Evolutionary conservation across 2,329 filamentous ascomycete species (phyloP), one percentile per base, ranked within the genome.

Genomic region (Talaromyces sp.): DNA sequence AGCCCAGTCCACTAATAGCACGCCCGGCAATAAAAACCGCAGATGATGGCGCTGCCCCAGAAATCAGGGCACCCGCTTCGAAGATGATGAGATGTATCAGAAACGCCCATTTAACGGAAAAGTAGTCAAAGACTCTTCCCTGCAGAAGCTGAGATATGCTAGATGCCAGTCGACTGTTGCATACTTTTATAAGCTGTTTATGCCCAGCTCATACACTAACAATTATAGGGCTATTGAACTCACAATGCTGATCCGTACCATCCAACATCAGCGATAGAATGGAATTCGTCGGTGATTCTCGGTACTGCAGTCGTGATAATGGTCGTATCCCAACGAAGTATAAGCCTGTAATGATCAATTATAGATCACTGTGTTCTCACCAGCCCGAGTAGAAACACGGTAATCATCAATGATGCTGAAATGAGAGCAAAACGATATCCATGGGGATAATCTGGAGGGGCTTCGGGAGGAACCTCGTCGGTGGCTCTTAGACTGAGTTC

Each of bases 261-360:
- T 41, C 56, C 33, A 11, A 59, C 56, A 31, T 59, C 35, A 41
- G 19, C n/a, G 56, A 59, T 25, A 6, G 79, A 79, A 43, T 82
- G 71, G 69, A 84, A 83, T 39, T 81, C 71, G 66, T 82, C 75
- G 0, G 81, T 82, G 61, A 83, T 83, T 17, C 71, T 73, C 10
- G 82, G 81, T 33, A 83, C 81, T 3, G 81, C 82, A 3, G 79
- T 82, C 7, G 78, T 75, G 39, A 83, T 78, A 62, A 80, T 80
- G 0, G 78, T 80, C 25, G 25, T 15, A 50, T 50, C 47, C 47
- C 31, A 50, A 50, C n/a, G 6, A 50, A 10, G 5, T n/a, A 7
- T 50, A 8, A 31, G 25, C 2, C 47, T 49, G 13, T 31, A 27
- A 31, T 17, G 8, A 50, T 31, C 25, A 31, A 22, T 45, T 9